phyloP scores from a whole-genome alignment of 139 green algal species.

The Chlorella sp. region DNA sequence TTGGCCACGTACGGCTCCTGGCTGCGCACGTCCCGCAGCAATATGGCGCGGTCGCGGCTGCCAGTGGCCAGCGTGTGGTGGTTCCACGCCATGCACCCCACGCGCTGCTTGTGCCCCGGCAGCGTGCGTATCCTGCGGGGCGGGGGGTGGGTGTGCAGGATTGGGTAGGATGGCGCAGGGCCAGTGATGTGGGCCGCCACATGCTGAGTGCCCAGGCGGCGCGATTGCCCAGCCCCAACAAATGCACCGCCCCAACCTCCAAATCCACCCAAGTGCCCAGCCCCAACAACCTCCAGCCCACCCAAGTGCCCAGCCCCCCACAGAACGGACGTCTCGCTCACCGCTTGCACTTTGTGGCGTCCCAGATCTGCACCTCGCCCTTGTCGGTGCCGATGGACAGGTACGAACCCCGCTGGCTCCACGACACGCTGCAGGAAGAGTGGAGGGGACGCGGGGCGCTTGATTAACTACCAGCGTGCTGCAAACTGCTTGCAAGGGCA shows the following conservation, averaged over 20 bases:
- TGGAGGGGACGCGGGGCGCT: background rate
- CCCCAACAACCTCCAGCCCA: too few relatives aligned
- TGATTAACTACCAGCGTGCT: background rate
- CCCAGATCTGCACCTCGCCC: slow-evolving; percentile 89
- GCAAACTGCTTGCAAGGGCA: background rate
- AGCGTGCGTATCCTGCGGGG: slow-evolving; percentile 74
- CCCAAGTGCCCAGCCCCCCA: too few relatives aligned
- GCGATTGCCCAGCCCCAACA: too few relatives aligned
- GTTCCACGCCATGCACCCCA: slow-evolving; percentile 91
- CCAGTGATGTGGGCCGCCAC: too few relatives aligned
- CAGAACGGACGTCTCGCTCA: too few relatives aligned
- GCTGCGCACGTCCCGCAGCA: slow-evolving; percentile 89
- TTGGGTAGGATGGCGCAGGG: too few relatives aligned
- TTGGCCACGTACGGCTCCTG: slow-evolving; percentile 71
- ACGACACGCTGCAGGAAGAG: slow-evolving; percentile 87
- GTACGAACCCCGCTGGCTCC: slow-evolving; percentile 89
- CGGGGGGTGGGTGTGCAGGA: background rate
- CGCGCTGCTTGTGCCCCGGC: slow-evolving; percentile 78
- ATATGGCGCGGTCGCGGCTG: slow-evolving; percentile 88
- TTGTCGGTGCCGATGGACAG: slow-evolving; percentile 87
- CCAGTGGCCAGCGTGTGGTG: slow-evolving; percentile 84
- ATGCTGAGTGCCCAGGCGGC: too few relatives aligned
- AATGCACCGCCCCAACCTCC: too few relatives aligned
- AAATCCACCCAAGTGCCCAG: too few relatives aligned
- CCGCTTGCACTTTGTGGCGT: slow-evolving; percentile 71